Evolutionary conservation across 2,329 filamentous ascomycete species (phyloP), one percentile per base, ranked within the genome.

Genomic region (Laburnicola sp.): DNA sequence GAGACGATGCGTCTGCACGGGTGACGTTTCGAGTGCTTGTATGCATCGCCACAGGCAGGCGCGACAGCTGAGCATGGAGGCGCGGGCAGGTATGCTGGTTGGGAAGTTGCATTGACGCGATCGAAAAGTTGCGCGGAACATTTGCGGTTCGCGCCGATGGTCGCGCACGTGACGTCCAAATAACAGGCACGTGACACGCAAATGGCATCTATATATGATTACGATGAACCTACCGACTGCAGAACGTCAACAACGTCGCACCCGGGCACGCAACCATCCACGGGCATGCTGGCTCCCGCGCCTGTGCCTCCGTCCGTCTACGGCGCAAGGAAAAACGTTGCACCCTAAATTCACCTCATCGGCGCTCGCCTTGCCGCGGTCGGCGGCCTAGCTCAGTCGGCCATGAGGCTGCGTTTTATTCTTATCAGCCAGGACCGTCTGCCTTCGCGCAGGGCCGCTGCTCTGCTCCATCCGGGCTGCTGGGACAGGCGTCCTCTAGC

Each of bases 31-130:
- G 52, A 78, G 66, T 41, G 75, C 72, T 39, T 74, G 73, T 43
- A 76, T 66, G 57, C 69, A 72, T 68, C 74, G 75, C 63, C 70
- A 65, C 43, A 75, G 67, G 63, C 75, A 78, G 56, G 72, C 69
- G 54, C 70, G 72, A 57, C 76, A 78, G 44, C 73, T 74, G 52
- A 77, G 69, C 77, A 79, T 79, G 45, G 59, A 51, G 54, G 44
- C 56, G 45, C 51, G 38, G 26, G 38, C 50, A 16, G 56, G 51
- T 47, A 38, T 54, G 45, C 44, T 34, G 35, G 37, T 35, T 40
- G 50, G 31, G 25, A 50, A 41, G 47, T 45, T 50, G 38, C 48
- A 55, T 45, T 30, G 38, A 25, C 35, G 23, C 11, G 35, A 23
- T 31, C 30, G 22, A 7, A 45, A 51, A 54, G 63, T 28, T 42